Conservation (phyloP, 768 basidiomycete genomes). For the Lanmaoa pseudosensibilis region DNA sequence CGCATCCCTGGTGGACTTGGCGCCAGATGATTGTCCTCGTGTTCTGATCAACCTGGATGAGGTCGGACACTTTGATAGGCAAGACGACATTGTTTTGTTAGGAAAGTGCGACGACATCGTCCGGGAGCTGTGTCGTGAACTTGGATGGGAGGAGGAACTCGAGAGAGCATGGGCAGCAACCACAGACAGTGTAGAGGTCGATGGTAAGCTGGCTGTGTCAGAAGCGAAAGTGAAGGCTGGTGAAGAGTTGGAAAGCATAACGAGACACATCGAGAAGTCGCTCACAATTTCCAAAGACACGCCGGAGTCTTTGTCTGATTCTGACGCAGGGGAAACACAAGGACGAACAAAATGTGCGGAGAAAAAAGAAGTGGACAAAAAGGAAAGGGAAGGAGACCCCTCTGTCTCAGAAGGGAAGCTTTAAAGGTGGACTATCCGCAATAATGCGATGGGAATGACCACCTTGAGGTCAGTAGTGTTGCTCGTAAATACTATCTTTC, state of each 20-base stretch:
- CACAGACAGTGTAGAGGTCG: conserved; percentile 26
- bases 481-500: neutral
- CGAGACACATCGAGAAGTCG: conserved; percentile 22
- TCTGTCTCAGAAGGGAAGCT: conserved; percentile 9
- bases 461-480: neutral
- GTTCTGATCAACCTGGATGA: conserved; percentile 87
- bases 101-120: conserved; percentile 74
- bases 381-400: neutral
- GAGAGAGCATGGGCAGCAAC: conserved; percentile 56
- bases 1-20: conserved; percentile 67
- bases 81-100: conserved; percentile 62
- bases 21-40: conserved; percentile 62
- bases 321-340: neutral
- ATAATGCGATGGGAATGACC: neutral
- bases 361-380: neutral
- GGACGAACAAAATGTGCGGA: neutral
- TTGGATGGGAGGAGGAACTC: conserved; percentile 76
- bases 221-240: conserved; percentile 6
- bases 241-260: conserved; percentile 30
- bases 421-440: neutral
- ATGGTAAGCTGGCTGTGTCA: conserved; percentile 2
- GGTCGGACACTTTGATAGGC: conserved; percentile 65
- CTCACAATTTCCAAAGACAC: conserved; percentile 18
- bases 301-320: neutral
- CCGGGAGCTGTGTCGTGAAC: conserved; percentile 55